Evolutionary conservation across 2,329 filamentous ascomycete genomes (phyloP).

Genomic region (Aspergillus flavus): DNA sequence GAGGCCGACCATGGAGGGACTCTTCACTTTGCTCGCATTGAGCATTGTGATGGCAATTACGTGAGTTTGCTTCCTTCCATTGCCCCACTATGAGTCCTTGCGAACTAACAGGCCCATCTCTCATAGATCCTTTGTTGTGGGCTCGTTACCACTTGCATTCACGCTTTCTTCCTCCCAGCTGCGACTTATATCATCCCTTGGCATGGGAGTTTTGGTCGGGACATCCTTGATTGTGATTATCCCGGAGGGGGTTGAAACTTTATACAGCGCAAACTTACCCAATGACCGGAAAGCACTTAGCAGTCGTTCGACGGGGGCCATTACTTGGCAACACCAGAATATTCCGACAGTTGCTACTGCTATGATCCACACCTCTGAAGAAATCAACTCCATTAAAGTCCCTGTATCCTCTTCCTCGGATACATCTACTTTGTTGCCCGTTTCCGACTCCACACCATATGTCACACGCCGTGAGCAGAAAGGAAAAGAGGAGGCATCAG

Average conservation of each 20-base stretch:
- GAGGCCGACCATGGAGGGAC: slow-evolving; percentile 59
- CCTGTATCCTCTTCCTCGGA: not conserved
- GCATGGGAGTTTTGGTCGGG: slow-evolving; percentile 90
- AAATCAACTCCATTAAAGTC: not conserved
- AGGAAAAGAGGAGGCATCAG: slow-evolving; percentile 30
- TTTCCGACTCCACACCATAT: slow-evolving; percentile 24
- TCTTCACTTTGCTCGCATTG: slow-evolving; percentile 66
- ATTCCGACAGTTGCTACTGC: slow-evolving; percentile 21
- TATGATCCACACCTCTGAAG: slow-evolving; percentile 2
- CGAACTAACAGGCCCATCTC: slow-evolving; percentile 18
- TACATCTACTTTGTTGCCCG: not conserved
- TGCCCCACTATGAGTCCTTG: not conserved
- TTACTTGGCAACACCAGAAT: slow-evolving; percentile 33
- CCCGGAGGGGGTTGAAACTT: slow-evolving; percentile 90
- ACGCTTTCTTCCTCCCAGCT: slow-evolving; percentile 83
- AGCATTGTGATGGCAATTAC: slow-evolving; percentile 67
- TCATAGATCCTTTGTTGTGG: slow-evolving; percentile 85
- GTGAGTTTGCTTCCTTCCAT: slow-evolving; percentile 45
- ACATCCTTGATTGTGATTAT: slow-evolving; percentile 97
- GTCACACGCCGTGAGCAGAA: slow-evolving; percentile 26
- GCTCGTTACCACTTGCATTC: slow-evolving; percentile 87
- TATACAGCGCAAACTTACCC: slow-evolving; percentile 62
- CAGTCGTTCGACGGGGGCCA: slow-evolving; percentile 27
- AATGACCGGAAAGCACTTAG: slow-evolving; percentile 35
- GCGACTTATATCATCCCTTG: slow-evolving; percentile 85